These are phyloP conservation scores for Musa acuminata DNA, from an alignment of 176 grass and related monocot genomes.

Conservation along the genomic window DNA sequence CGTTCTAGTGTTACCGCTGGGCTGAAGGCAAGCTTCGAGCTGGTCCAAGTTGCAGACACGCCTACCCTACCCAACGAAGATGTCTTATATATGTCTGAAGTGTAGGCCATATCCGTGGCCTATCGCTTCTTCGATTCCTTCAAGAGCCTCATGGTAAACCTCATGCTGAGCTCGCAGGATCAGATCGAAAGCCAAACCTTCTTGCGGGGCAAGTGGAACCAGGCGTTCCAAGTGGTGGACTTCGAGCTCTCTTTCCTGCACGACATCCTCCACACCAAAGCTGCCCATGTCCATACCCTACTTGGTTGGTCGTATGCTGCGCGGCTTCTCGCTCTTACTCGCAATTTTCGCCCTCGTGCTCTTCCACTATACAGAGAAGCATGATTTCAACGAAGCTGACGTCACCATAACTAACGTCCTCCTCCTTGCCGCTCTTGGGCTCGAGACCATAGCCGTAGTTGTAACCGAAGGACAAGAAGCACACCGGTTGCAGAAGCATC, in stretches of 20 bases:
- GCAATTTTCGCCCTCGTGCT: neutral
- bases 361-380: neutral
- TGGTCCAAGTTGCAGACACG: constrained; percentile 4
- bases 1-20: neutral
- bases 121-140: constrained; percentile 15
- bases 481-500: neutral
- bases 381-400: constrained; percentile 12
- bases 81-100: neutral
- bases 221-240: constrained; percentile 28
- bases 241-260: constrained; percentile 41
- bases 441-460: constrained; percentile 24
- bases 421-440: constrained; percentile 18
- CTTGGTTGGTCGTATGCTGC: neutral
- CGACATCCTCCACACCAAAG: constrained; percentile 34
- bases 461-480: constrained; percentile 3
- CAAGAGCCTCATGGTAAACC: constrained; percentile 16
- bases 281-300: neutral
- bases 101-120: neutral
- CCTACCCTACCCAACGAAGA: neutral
- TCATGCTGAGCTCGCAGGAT: constrained; percentile 18
- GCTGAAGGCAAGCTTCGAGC: neutral
- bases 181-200: constrained; percentile 2
- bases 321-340: neutral
- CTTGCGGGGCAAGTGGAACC: neutral
- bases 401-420: constrained; percentile 31